Percentiles rank a stretch among this genome's conserved stretches.
Evolutionary conservation across 176 grass and related monocot genomes (phyloP).

Genomic region (Hyparrhenia diplandra): DNA sequence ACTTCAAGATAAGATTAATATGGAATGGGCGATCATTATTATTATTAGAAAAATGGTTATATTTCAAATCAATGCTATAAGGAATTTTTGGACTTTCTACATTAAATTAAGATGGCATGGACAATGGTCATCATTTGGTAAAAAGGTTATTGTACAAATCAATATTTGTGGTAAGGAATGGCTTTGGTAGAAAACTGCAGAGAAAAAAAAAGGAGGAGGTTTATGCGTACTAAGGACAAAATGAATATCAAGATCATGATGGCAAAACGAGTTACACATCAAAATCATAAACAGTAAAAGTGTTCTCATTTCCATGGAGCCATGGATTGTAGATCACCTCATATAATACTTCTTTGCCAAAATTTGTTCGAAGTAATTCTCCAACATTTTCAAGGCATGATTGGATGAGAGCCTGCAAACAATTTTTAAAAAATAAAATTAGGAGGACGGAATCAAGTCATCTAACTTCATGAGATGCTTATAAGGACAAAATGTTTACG

Average conservation of each 20-base stretch:
- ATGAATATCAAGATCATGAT: background rate
- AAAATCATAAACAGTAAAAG: background rate
- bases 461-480: background rate
- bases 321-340: constrained; percentile 47
- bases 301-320: background rate
- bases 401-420: constrained; percentile 59
- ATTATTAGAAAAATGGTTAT: background rate
- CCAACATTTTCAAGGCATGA: constrained; percentile 65
- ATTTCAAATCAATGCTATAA: background rate
- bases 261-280: background rate
- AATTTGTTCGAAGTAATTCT: constrained; percentile 74
- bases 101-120: background rate
- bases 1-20: background rate
- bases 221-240: background rate
- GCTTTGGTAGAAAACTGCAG: background rate
- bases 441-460: background rate
- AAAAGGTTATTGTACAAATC: background rate
- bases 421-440: background rate
- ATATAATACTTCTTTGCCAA: constrained; percentile 79
- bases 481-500: background rate
- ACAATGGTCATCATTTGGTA: background rate
- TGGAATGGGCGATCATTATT: background rate
- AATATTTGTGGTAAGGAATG: background rate
- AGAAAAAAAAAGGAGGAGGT: background rate
- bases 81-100: background rate